These are phyloP conservation scores for Kalaharituber pfeilii DNA, from an alignment of 2,329 filamentous ascomycete species.

Conservation along the genomic window DNA sequence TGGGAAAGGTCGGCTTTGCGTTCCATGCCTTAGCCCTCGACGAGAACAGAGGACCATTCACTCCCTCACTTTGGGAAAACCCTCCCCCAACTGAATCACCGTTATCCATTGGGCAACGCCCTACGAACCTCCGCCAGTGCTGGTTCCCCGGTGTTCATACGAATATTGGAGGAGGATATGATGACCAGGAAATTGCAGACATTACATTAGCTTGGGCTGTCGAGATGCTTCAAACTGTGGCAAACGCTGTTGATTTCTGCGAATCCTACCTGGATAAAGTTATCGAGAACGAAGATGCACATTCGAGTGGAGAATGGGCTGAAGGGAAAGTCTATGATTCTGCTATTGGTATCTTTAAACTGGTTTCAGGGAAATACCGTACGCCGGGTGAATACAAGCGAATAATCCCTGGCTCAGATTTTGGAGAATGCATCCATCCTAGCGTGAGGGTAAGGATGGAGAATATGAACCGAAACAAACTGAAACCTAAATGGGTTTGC, in stretches of 20 bases:
- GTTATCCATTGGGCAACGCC: too few species aligned
- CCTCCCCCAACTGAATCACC: neutral
- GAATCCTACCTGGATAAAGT: neutral
- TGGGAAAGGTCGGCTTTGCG: neutral
- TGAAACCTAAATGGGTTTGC: neutral
- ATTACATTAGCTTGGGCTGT: slow-evolving; percentile 33
- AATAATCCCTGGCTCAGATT: neutral
- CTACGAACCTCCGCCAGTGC: slow-evolving; percentile 28
- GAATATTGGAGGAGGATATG: slow-evolving; percentile 33
- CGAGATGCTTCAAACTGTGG: neutral
- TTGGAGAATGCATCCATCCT: neutral
- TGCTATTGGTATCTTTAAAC: neutral
- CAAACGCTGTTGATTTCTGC: neutral
- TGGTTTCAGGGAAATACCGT: neutral
- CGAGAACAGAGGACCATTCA: neutral
- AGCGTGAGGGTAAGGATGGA: neutral
- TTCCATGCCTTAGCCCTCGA: slow-evolving; percentile 2
- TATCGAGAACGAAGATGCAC: neutral
- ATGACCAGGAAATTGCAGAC: slow-evolving; percentile 34
- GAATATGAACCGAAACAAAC: neutral
- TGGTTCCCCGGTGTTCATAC: slow-evolving; percentile 35
- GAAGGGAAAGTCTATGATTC: neutral
- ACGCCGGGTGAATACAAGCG: neutral
- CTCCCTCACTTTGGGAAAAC: neutral
- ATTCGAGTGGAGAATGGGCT: neutral